Evolutionary conservation across 805 yeast genomes (phyloP), one percentile per base, ranked within the genome.

Genomic region (Wilhelminamyces savonicus): DNA sequence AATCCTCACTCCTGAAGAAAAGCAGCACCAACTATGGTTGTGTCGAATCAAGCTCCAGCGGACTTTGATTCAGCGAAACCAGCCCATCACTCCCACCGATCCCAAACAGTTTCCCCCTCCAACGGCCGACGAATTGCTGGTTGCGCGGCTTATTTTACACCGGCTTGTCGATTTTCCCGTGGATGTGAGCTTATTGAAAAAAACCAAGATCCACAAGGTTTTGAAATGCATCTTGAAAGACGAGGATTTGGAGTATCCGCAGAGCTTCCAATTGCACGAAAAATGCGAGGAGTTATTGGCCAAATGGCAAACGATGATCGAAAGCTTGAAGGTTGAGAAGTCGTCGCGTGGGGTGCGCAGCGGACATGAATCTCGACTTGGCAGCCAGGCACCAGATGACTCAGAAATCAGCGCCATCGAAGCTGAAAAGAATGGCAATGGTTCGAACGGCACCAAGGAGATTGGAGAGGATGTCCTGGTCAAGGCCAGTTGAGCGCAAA

Each of bases 141-240:
- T 58, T 14, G 64, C 69, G 3, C 37, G 70, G 26, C 46, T 60
- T 30, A 56, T 60, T 10, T 51, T 71, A 23, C 48, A 56, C 31
- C 56, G 67, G 21, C 46, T 72, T 14, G 65, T 58, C 15, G 63
- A 61, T 12, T 65, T 69, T 34, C 61, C 70, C 1, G 59, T 71
- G 21, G 56, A 46, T 17, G 47, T 54, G 13, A 65, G 62, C 11
- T 43, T 70, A 13, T 53, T 72, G 34, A 56, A 52, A 28, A 48
- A 50, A 14, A 68, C 76, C 11, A 72, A 70, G 40, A 52, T 72
- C 29, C 76, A 71, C 43, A 72, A 72, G 45, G 76, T 72, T 1
- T 44, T 72, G 35, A 69, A 65, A 43, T 71, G 73, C 32, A 68
- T 72, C 13, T 35, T 60, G 29, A 60, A 59, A 33, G 57, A 60